Base-by-base conservation (phyloP, 2,329 filamentous ascomycete species). In the Cercospora sp. region DNA sequence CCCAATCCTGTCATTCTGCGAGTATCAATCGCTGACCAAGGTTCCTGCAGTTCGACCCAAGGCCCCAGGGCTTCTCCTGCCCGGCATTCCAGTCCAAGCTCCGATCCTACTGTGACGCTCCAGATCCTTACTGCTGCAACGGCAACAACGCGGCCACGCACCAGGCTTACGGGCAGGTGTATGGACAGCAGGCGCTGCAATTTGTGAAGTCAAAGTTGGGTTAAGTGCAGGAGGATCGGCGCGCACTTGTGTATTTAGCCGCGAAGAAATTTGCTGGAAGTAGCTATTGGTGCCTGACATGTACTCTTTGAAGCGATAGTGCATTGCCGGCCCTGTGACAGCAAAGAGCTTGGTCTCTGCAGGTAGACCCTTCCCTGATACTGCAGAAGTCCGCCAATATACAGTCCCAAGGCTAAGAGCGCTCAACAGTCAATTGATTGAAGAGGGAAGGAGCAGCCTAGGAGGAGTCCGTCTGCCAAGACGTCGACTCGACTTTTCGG, bases 51-150 rank as follows among this genome's bases (percentile, higher is more conserved):
- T 90, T 90, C 69, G 86, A 87, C 63, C 84, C 87, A 34, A 85
- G 88, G 4, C 84, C 86, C 0, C 74, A 81, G 4, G 86, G 87
- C 28, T 90, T 88, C 77, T 79, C 78, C 55, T 90, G 88, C 79
- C 82, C 83, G 1, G 84, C 86, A 5, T 77, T 70, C 9, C 82
- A 81, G 40, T 82, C 78, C 75, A 87, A 86, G 73, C 86, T 90
- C 72, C 81, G 89, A 79, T 87, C 86, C 4, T 90, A 90, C 82
- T 90, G 89, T 77, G 88, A 91, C 72, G 80, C 84, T 3, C 49
- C 51, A 32, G 70, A 67, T 57, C 66, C 63, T 0, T 90, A 88
- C 80, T 90, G 89, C 83, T 90, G 87, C 79, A 88, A 85, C 51
- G 89, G 88, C 60, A 88, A 84, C 73, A 82, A 90, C 68, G 81